Percentiles rank a stretch among this genome's conserved stretches.
phyloP scores from a whole-genome alignment of 495 filamentous ascomycete species.

The Wilcoxina mikolae region DNA sequence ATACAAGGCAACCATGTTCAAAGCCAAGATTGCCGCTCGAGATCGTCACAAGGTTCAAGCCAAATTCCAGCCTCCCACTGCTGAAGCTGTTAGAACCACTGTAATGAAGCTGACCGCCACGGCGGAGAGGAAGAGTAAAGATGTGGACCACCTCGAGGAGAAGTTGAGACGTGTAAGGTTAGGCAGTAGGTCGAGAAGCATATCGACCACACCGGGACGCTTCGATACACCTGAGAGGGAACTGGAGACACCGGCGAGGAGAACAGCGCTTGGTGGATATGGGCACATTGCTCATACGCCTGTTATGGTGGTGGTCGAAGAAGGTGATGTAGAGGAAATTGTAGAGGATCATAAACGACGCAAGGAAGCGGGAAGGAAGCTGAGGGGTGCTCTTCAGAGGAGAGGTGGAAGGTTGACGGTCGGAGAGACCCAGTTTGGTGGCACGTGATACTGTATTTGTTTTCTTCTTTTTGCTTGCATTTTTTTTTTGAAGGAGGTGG shows the following conservation, averaged over 20 bases:
- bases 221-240: conserved; percentile 15
- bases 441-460: no score
- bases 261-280: conserved; percentile 1
- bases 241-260: conserved; percentile 14
- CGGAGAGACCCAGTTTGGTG: background rate
- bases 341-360: conserved; percentile 25
- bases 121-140: conserved; percentile 71
- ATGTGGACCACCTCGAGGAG: conserved; percentile 75
- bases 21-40: conserved; percentile 55
- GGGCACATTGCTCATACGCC: conserved; percentile 8
- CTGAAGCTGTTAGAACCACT: conserved; percentile 80
- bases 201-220: conserved; percentile 12
- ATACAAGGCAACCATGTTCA: conserved; percentile 64
- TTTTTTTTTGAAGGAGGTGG: no score
- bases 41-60: conserved; percentile 33
- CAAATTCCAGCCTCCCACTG: conserved; percentile 47
- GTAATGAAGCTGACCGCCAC: conserved; percentile 85
- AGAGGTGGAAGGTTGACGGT: conserved; percentile 1
- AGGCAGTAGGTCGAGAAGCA: conserved; percentile 10
- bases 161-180: conserved; percentile 41
- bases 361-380: conserved; percentile 23
- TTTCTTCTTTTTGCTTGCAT: no score
- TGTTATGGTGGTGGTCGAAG: conserved; percentile 21
- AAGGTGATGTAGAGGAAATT: conserved; percentile 22
- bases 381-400: conserved; percentile 19